These are phyloP conservation scores for Coelastrella sp. DNA, from an alignment of 139 green algal species.

Conservation along the genomic window DNA sequence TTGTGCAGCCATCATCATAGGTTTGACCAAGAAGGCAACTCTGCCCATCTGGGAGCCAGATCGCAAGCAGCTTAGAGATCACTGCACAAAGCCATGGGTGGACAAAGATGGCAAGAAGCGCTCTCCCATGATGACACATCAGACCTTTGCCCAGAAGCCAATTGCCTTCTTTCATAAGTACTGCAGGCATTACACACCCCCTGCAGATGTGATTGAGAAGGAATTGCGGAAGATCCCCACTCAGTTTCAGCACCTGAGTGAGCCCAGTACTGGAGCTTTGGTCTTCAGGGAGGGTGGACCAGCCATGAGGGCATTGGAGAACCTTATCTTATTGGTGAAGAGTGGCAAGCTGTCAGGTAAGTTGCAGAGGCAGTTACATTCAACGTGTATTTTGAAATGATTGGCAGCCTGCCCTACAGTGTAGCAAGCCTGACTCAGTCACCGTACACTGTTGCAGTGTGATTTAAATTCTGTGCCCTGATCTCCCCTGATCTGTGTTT, in stretches of 20 bases:
- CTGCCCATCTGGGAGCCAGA: background rate
- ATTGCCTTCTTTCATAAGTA: background rate
- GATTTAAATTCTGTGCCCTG: background rate
- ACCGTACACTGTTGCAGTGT: too few species aligned
- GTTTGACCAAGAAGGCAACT: background rate
- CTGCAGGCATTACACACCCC: slow-evolving; percentile 1
- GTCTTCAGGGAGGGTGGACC: slow-evolving; percentile 25
- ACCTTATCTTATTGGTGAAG: background rate
- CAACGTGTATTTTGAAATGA: background rate
- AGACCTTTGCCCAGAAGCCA: background rate
- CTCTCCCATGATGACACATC: background rate
- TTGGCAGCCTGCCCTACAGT: background rate
- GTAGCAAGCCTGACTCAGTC: too few species aligned
- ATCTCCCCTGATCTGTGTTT: background rate
- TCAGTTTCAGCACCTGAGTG: background rate
- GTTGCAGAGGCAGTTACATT: background rate
- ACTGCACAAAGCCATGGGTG: background rate
- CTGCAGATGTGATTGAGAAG: background rate
- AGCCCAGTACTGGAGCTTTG: background rate
- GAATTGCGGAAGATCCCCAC: background rate
- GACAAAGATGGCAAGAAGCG: background rate
- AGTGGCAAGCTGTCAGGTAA: slow-evolving; percentile 10
- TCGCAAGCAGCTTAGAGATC: background rate
- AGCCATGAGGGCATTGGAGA: background rate
- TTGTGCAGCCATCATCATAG: background rate